phyloP scores from a whole-genome alignment of 1,139 yeast genomes.

The Yamadazyma sp. region DNA sequence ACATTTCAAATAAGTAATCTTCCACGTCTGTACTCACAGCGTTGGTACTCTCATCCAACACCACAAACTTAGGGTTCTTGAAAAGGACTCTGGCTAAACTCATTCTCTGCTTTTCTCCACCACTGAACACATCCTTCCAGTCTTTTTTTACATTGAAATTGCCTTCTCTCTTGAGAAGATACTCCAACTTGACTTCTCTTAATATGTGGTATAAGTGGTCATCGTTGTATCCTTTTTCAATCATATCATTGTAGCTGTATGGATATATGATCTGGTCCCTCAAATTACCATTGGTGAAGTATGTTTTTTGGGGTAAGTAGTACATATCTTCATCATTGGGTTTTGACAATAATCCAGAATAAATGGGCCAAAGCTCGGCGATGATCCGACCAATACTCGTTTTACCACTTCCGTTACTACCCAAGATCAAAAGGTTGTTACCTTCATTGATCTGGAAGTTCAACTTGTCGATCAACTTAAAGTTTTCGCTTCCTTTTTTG shows the following conservation, averaged over 20 bases:
- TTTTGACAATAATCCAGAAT: slow-evolving; percentile 76
- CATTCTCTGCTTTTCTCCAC: slow-evolving; percentile 93
- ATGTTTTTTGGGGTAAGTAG: slow-evolving; percentile 81
- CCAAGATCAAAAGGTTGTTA: slow-evolving; percentile 75
- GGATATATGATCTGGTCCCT: slow-evolving; percentile 91
- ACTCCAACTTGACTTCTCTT: slow-evolving; percentile 76
- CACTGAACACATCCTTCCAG: slow-evolving; percentile 91
- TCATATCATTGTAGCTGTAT: slow-evolving; percentile 72
- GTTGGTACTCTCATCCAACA: slow-evolving; percentile 90
- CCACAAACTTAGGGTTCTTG: slow-evolving; percentile 78
- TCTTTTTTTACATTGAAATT: slow-evolving; percentile 62
- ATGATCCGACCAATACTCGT: slow-evolving; percentile 81
- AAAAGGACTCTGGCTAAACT: slow-evolving; percentile 86
- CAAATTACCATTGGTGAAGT: slow-evolving; percentile 74
- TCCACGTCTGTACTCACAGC: slow-evolving; percentile 93
- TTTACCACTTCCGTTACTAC: slow-evolving; percentile 89
- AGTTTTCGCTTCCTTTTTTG: slow-evolving; percentile 52
- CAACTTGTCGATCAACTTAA: slow-evolving; percentile 54
- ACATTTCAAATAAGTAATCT: slow-evolving; percentile 77
- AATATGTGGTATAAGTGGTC: slow-evolving; percentile 66
- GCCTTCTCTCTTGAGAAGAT: slow-evolving; percentile 66
- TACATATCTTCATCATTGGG: slow-evolving; percentile 73
- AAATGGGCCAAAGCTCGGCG: slow-evolving; percentile 92
- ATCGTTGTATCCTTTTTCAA: slow-evolving; percentile 71
- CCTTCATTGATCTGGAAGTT: slow-evolving; percentile 59